Base-by-base conservation (phyloP, 1,284 basidiomycete genomes). In the Ceratobasidium sp. region DNA sequence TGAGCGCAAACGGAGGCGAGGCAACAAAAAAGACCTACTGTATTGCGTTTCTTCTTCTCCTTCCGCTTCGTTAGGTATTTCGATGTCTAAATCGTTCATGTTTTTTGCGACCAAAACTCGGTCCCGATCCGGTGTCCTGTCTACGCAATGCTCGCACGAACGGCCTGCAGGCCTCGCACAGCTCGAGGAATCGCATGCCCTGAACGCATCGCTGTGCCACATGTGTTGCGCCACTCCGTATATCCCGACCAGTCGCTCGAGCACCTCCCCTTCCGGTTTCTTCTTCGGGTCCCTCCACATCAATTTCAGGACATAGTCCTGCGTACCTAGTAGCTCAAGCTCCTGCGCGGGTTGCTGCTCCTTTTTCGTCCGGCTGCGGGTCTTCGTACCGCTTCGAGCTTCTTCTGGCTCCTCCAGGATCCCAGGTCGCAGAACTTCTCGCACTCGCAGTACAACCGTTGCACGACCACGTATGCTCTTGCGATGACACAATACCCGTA, bases 251-350 rank as follows among this genome's bases (percentile, higher is more conserved):
- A 75, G 10, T 10, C 23, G 31, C 8, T 54, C 26, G n/a, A 75
- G 28, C 60, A 65, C 71, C 7, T 75, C 71, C 8, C 71, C 71
- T 23, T 75, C 71, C 20, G 61, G 10, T 10, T 15, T 17, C 26
- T 47, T 15, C 3, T 20, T 26, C 15, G 71, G 47, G 47, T 75
- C 71, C 1, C 61, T 60, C 71, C 71, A 75, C 15, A 75, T 65
- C 33, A 65, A 20, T 42, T 75, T 75, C n/a, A 75, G 71, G 26
- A 64, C 61, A 28, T 74, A 63, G n/a, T 51, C 31, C 15, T 13
- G 28, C 26, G 42, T 26, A 4, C 35, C 10, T 3, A 37, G 67
- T n/a, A 13, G n/a, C n/a, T 56, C 51, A 26, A 51, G 26, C 26
- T 45, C 39, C 17, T 60, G 13, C 3, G 35, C 39, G 13, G 31